Evolutionary conservation across 106 monocot species (phyloP).

Genomic region (Apostasia shenzhenica): DNA sequence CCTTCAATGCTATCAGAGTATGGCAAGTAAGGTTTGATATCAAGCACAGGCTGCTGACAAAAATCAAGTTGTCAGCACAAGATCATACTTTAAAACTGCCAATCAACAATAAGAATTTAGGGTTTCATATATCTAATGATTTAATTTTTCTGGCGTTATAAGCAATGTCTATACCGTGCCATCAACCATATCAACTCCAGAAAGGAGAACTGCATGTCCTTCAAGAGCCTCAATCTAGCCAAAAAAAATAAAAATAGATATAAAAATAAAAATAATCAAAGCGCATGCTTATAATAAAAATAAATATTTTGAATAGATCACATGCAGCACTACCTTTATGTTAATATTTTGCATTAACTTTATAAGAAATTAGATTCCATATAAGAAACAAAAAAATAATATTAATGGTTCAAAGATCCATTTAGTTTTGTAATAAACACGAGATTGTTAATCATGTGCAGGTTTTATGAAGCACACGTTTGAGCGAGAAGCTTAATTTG

Average conservation of each 20-base stretch:
- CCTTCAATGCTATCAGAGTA: constrained; percentile 72
- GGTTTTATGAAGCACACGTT: too few species aligned
- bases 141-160: neutral
- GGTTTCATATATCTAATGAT: neutral
- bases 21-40: constrained; percentile 93
- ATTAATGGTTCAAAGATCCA: too few species aligned
- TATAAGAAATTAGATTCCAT: too few species aligned
- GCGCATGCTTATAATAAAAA: too few species aligned
- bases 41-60: constrained; percentile 83
- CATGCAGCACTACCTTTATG: too few species aligned
- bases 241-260: neutral
- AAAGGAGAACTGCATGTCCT: constrained; percentile 63
- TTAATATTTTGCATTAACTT: too few species aligned
- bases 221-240: constrained; percentile 72
- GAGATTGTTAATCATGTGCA: too few species aligned
- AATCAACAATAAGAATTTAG: constrained; percentile 10
- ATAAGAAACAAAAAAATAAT: too few species aligned
- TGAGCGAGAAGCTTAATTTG: too few species aligned
- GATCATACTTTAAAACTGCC: constrained; percentile 24
- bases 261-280: neutral
- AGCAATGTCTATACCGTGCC: constrained; percentile 54
- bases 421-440: too few species aligned
- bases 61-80: constrained; percentile 24
- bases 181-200: constrained; percentile 96
- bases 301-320: too few species aligned